phyloP scores from a whole-genome alignment of 2,329 filamentous ascomycete genomes.

The Paradendryphiella salina region DNA sequence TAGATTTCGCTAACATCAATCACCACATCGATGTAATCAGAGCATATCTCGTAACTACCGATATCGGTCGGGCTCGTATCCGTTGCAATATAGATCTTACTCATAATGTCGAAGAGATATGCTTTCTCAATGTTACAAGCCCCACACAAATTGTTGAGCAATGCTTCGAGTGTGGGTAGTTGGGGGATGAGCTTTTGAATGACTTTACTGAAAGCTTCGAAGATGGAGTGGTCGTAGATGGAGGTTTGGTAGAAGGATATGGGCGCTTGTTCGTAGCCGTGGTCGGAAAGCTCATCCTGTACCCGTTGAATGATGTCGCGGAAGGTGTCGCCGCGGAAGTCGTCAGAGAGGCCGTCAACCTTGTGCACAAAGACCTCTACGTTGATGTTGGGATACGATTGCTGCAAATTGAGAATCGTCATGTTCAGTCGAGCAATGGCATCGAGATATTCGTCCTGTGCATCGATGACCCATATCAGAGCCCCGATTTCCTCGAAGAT shows the following conservation, averaged over 20 bases:
- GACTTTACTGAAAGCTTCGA: slow-evolving; percentile 97
- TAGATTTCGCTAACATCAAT: slow-evolving; percentile 97
- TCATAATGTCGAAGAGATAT: slow-evolving; percentile 95
- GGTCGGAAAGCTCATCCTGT: slow-evolving; percentile 91
- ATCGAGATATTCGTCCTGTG: slow-evolving; percentile 96
- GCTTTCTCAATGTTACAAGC: slow-evolving; percentile 97
- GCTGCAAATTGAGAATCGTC: slow-evolving; percentile 86
- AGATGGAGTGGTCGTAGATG: slow-evolving; percentile 98
- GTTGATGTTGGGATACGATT: slow-evolving; percentile 89
- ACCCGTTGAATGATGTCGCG: slow-evolving; percentile 96
- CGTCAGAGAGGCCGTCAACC: slow-evolving; percentile 94
- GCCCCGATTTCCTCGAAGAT: slow-evolving; percentile 95
- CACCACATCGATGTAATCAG: slow-evolving; percentile 97
- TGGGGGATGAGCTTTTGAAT: slow-evolving; percentile 97
- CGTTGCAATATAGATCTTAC: slow-evolving; percentile 98
- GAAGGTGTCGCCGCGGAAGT: slow-evolving; percentile 94
- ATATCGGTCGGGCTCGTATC: slow-evolving; percentile 93
- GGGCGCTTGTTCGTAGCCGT: slow-evolving; percentile 88
- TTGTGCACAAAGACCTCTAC: slow-evolving; percentile 99
- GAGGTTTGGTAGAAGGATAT: slow-evolving; percentile 95
- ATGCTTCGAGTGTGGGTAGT: slow-evolving; percentile 85
- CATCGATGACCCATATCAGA: slow-evolving; percentile 97
- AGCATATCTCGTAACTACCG: slow-evolving; percentile 96
- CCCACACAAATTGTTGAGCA: slow-evolving; percentile 91
- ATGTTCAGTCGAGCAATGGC: slow-evolving; percentile 83